These are phyloP conservation scores for Blastobotrys ciferrii DNA, from an alignment of 1,139 yeast species.

Conservation along the genomic window DNA sequence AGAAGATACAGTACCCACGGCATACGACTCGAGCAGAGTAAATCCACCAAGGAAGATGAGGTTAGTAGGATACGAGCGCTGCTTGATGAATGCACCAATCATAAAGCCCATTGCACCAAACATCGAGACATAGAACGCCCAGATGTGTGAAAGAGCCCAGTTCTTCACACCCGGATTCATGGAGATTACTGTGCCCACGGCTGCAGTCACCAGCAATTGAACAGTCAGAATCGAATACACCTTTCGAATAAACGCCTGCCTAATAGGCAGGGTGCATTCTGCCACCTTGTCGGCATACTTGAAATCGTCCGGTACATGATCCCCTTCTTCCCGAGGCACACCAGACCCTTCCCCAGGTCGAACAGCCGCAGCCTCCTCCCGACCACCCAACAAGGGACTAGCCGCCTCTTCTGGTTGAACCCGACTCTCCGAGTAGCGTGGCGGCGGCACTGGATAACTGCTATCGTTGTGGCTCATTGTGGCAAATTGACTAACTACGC, in stretches of 20 bases:
- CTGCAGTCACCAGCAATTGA: conserved; percentile 62
- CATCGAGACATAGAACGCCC: conserved; percentile 59
- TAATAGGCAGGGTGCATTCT: conserved; percentile 69
- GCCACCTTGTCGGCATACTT: conserved; percentile 78
- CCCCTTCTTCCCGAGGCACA: conserved; percentile 27
- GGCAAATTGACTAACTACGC: neutral
- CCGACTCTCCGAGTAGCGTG: conserved; percentile 10
- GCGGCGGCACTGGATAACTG: conserved; percentile 18
- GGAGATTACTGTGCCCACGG: conserved; percentile 56
- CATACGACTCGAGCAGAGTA: conserved; percentile 72
- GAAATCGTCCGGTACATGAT: conserved; percentile 62
- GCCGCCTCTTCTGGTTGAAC: conserved; percentile 2
- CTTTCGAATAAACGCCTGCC: conserved; percentile 74
- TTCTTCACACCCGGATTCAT: conserved; percentile 47
- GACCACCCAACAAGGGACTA: conserved; percentile 2
- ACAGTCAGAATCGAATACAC: conserved; percentile 70
- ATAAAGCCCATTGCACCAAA: conserved; percentile 61
- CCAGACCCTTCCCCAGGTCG: conserved; percentile 28
- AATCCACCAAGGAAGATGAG: conserved; percentile 60
- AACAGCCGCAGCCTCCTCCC: conserved; percentile 11
- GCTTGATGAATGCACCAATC: conserved; percentile 58
- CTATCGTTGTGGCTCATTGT: neutral
- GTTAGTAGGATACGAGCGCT: conserved; percentile 63
- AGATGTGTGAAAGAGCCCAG: conserved; percentile 61
- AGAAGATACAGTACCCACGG: conserved; percentile 66